Conservation (phyloP, 345 rosid species). For the Geranium brycei region DNA sequence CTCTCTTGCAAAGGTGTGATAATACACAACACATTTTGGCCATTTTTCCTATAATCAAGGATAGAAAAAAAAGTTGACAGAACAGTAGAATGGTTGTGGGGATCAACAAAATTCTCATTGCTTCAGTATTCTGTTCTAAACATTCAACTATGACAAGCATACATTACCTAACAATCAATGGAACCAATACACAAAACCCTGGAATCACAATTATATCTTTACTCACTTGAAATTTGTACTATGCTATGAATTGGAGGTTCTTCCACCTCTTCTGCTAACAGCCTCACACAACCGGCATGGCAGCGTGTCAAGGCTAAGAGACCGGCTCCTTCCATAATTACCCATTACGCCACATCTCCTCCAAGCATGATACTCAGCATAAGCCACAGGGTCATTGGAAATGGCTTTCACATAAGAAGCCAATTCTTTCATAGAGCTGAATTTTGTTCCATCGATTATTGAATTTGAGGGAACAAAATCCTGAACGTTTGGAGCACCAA, state of each 20-base stretch:
- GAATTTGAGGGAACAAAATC: conserved; percentile 83
- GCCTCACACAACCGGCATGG: conserved; percentile 85
- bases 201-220: background rate
- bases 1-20: no score
- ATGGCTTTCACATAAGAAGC: conserved; percentile 53
- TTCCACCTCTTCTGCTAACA: conserved; percentile 60
- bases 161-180: no score
- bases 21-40: no score
- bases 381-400: conserved; percentile 61
- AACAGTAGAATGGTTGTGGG: no score
- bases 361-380: conserved; percentile 90
- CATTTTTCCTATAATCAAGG: no score
- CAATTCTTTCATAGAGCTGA: conserved; percentile 47
- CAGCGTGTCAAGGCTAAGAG: conserved; percentile 66
- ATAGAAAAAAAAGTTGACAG: no score
- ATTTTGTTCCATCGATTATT: conserved; percentile 67
- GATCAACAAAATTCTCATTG: background rate
- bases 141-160: background rate
- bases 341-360: conserved; percentile 78
- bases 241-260: conserved; percentile 21
- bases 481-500: conserved; percentile 77
- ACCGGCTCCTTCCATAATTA: conserved; percentile 47
- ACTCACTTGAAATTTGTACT: background rate
- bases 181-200: background rate
- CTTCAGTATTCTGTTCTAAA: no score